Percentiles rank a stretch among this genome's conserved stretches.
These are phyloP conservation scores for Usnea hakonensis DNA, from an alignment of 495 filamentous ascomycete genomes.

Conservation along the genomic window DNA sequence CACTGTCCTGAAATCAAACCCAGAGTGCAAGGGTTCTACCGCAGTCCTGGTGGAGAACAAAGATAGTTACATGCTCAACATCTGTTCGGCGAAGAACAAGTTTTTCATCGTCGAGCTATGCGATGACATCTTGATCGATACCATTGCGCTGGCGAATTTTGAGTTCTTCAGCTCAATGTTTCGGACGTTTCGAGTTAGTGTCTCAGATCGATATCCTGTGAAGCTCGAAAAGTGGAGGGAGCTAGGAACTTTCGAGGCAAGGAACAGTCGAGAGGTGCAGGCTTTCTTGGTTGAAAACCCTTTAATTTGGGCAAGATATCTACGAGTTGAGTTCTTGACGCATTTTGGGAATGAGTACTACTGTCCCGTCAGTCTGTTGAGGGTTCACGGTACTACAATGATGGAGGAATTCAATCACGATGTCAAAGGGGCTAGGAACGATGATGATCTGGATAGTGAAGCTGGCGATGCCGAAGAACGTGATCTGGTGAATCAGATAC, in stretches of 20 bases:
- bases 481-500: slow-evolving; percentile 20
- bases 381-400: slow-evolving; percentile 95
- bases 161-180: slow-evolving; percentile 99
- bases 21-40: slow-evolving; percentile 72
- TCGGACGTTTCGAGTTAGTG: slow-evolving; percentile 77
- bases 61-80: slow-evolving; percentile 96
- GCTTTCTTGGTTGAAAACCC: slow-evolving; percentile 89
- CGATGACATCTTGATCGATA: slow-evolving; percentile 93
- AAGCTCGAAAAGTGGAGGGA: slow-evolving; percentile 89
- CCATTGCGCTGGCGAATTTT: slow-evolving; percentile 91
- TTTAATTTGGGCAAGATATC: slow-evolving; percentile 88
- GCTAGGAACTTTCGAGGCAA: slow-evolving; percentile 78
- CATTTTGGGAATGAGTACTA: slow-evolving; percentile 97
- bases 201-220: slow-evolving; percentile 87
- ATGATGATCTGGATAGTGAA: slow-evolving; percentile 47
- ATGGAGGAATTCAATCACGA: slow-evolving; percentile 80
- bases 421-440: slow-evolving; percentile 55
- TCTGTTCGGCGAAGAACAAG: slow-evolving; percentile 80
- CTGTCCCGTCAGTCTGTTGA: slow-evolving; percentile 82
- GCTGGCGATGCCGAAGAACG: slow-evolving; percentile 34
- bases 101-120: slow-evolving; percentile 85
- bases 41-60: slow-evolving; percentile 92
- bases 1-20: slow-evolving; percentile 84
- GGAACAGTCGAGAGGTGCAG: slow-evolving; percentile 88
- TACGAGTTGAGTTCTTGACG: slow-evolving; percentile 81